Percentiles rank a stretch among this genome's conserved stretches.
These are phyloP conservation scores for Sordariomycetes sp. DNA, from an alignment of 2,329 filamentous ascomycete species.

Conservation along the genomic window DNA sequence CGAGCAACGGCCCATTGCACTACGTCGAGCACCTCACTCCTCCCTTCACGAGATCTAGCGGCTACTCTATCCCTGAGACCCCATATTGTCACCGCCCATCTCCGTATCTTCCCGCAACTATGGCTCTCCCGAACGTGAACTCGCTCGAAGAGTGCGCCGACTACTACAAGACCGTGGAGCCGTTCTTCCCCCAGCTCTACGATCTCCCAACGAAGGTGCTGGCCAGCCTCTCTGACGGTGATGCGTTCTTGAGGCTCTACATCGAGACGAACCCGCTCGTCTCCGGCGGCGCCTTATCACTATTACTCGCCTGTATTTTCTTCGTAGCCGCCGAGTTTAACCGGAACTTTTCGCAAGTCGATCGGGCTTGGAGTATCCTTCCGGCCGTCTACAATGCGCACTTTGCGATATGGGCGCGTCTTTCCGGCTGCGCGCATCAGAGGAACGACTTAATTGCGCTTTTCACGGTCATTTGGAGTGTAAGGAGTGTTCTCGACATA, in stretches of 20 bases:
- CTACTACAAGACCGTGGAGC: conserved; percentile 60
- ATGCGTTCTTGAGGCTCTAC: conserved; percentile 60
- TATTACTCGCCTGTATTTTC: conserved; percentile 59
- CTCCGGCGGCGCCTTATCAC: conserved; percentile 56
- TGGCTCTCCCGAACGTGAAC: conserved; percentile 62
- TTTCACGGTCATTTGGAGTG: conserved; percentile 67
- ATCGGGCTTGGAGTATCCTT: conserved; percentile 81
- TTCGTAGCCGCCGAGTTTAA: conserved; percentile 73
- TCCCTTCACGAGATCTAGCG: neutral
- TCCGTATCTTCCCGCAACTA: conserved; percentile 15
- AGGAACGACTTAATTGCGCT: conserved; percentile 61
- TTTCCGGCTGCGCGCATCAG: conserved; percentile 56
- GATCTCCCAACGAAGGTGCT: conserved; percentile 54
- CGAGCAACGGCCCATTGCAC: neutral
- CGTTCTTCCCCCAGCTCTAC: conserved; percentile 58
- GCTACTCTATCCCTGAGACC: neutral
- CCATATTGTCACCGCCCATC: neutral
- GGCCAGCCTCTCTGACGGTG: conserved; percentile 43
- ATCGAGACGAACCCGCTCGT: conserved; percentile 76
- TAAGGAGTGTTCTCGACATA: conserved; percentile 24
- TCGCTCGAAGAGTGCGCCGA: conserved; percentile 63
- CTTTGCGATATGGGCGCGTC: conserved; percentile 68
- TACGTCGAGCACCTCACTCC: neutral
- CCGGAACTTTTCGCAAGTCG: conserved; percentile 92
- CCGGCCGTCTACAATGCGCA: conserved; percentile 80